Percentiles rank a stretch among this genome's conserved stretches.
These are phyloP conservation scores for Cladosporium halotolerans DNA, from an alignment of 2,329 filamentous ascomycete genomes.

Conservation along the genomic window DNA sequence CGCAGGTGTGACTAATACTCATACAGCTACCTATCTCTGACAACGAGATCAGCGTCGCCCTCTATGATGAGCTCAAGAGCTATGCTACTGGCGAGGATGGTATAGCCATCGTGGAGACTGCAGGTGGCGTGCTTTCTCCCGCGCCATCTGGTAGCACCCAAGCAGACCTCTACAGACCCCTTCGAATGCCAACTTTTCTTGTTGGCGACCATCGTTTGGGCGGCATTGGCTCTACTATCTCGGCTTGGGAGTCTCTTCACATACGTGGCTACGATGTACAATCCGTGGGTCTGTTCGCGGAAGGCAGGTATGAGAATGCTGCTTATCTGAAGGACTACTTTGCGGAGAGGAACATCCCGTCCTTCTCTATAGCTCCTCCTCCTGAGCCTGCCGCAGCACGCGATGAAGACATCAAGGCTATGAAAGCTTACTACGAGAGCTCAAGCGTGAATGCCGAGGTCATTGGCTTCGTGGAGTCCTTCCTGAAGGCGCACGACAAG, in stretches of 20 bases:
- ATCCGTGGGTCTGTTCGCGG: constrained; percentile 61
- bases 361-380: constrained; percentile 53
- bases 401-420: constrained; percentile 48
- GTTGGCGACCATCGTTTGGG: constrained; percentile 70
- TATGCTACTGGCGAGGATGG: constrained; percentile 41
- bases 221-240: constrained; percentile 74
- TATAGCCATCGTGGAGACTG: constrained; percentile 72
- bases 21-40: constrained; percentile 16
- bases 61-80: constrained; percentile 37
- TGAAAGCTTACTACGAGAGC: constrained; percentile 59
- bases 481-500: constrained; percentile 49
- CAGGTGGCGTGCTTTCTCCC: constrained; percentile 75
- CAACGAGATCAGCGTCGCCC: constrained; percentile 33
- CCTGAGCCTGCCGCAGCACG: constrained; percentile 42
- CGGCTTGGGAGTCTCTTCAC: constrained; percentile 70
- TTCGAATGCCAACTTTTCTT: constrained; percentile 67
- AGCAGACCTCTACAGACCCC: constrained; percentile 67
- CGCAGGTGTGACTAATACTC: background rate
- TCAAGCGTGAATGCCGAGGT: constrained; percentile 38
- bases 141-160: constrained; percentile 69
- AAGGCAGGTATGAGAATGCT: constrained; percentile 61
- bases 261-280: constrained; percentile 75
- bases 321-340: constrained; percentile 65
- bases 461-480: constrained; percentile 41
- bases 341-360: constrained; percentile 49